A percentile compares a stretch with the other conserved stretches of the same genome.
Conservation (phyloP, 225 moss, liverwort and hornwort species). For the Polytrichum formosum region DNA sequence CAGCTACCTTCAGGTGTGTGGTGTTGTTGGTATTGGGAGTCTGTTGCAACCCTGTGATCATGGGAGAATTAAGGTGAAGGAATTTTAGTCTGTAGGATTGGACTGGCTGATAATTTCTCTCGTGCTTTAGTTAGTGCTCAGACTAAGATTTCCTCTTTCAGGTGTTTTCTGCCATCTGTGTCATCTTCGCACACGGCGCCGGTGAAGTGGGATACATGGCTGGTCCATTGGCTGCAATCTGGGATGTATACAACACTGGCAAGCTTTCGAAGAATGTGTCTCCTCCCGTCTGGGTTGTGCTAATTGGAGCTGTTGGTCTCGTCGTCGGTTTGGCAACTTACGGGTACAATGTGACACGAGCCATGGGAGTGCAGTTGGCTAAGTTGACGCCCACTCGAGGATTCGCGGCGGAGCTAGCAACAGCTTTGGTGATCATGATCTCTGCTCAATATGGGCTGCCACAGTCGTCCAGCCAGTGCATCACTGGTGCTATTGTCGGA, state of each 20-base stretch:
- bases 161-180: slow-evolving; percentile 70
- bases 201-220: slow-evolving; percentile 78
- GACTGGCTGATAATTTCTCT: too few species aligned
- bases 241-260: slow-evolving; percentile 54
- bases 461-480: slow-evolving; percentile 60
- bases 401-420: slow-evolving; percentile 70
- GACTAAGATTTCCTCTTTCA: background rate
- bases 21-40: too few species aligned
- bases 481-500: slow-evolving; percentile 55
- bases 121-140: too few species aligned
- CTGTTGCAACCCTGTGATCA: too few species aligned
- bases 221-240: slow-evolving; percentile 62
- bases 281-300: slow-evolving; percentile 56
- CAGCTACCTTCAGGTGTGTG: slow-evolving; percentile 40
- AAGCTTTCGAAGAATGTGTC: slow-evolving; percentile 33
- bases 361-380: slow-evolving; percentile 69
- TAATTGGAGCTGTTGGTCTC: slow-evolving; percentile 53
- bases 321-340: slow-evolving; percentile 56
- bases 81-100: too few species aligned
- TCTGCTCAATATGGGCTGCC: slow-evolving; percentile 68
- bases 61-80: too few species aligned
- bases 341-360: slow-evolving; percentile 67
- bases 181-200: slow-evolving; percentile 70
- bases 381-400: slow-evolving; percentile 71
- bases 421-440: slow-evolving; percentile 72